Evolutionary conservation across 2,329 filamentous ascomycete species (phyloP).

Genomic region (Oidium heveae): DNA sequence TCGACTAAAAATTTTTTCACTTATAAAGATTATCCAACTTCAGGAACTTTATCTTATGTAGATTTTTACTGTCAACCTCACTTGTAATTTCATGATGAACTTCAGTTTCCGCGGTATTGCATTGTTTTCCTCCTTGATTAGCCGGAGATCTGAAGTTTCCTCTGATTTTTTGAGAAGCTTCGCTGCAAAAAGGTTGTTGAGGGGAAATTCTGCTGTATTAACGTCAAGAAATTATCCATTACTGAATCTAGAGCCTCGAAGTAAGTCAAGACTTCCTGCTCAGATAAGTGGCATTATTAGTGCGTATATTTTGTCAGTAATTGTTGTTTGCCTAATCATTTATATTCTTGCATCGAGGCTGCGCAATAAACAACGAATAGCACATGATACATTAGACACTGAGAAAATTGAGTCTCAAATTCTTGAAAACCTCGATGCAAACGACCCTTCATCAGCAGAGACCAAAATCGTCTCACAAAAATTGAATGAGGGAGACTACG

Average conservation of each 20-base stretch:
- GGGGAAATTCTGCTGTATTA: too few species aligned
- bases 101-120: too few species aligned
- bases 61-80: too few species aligned
- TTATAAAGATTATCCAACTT: too few species aligned
- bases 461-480: slow-evolving; percentile 25
- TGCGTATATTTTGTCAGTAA: slow-evolving; percentile 54
- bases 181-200: too few species aligned
- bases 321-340: slow-evolving; percentile 28
- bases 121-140: too few species aligned
- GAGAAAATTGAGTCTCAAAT: slow-evolving; percentile 20
- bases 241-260: slow-evolving; percentile 12
- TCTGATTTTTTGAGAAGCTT: too few species aligned
- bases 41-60: too few species aligned
- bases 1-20: too few species aligned
- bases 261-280: slow-evolving; percentile 43
- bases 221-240: too few species aligned
- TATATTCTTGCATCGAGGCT: background rate
- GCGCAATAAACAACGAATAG: background rate
- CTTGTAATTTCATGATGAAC: too few species aligned
- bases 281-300: slow-evolving; percentile 68
- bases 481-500: slow-evolving; percentile 16
- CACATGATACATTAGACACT: slow-evolving; percentile 9
- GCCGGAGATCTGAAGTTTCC: too few species aligned
- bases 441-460: slow-evolving; percentile 3
- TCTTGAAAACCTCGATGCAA: slow-evolving; percentile 6